These are phyloP conservation scores for Viola odorata DNA, from an alignment of 345 rosid genomes.

Conservation along the genomic window DNA sequence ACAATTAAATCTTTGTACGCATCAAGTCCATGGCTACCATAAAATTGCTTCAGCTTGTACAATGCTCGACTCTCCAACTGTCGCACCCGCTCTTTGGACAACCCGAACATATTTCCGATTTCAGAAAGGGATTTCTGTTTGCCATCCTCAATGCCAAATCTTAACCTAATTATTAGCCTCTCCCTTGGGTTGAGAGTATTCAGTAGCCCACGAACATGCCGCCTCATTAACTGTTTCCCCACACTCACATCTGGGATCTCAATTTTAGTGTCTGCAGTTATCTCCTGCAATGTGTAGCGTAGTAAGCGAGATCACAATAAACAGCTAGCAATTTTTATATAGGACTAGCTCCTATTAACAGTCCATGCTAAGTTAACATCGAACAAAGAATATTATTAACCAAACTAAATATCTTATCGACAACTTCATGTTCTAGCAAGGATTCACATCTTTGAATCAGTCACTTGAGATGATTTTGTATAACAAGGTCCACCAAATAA, in stretches of 20 bases:
- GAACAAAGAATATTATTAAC: background rate
- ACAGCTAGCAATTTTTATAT: background rate
- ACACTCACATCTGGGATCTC: conserved; percentile 58
- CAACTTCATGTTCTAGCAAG: background rate
- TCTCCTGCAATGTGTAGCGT: conserved; percentile 40
- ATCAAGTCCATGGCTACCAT: conserved; percentile 45
- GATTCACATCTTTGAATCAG: background rate
- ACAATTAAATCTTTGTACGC: conserved; percentile 60
- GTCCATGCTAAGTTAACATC: background rate
- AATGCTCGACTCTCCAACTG: conserved; percentile 72
- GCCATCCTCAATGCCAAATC: conserved; percentile 69
- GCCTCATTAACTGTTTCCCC: conserved; percentile 62
- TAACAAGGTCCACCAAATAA: background rate
- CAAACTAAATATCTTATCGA: background rate
- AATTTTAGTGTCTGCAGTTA: conserved; percentile 59
- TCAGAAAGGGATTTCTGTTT: conserved; percentile 57
- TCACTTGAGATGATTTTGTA: background rate
- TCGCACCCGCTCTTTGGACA: conserved; percentile 72
- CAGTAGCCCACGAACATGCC: conserved; percentile 55
- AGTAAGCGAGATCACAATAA: background rate
- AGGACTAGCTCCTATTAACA: background rate
- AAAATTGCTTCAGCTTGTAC: conserved; percentile 64
- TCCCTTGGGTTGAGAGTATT: conserved; percentile 54
- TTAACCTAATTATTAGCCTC: conserved; percentile 64
- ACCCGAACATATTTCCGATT: conserved; percentile 52